These are phyloP conservation scores for Orbilia ellipsospora DNA, from an alignment of 2,329 filamentous ascomycete species.

Conservation along the genomic window DNA sequence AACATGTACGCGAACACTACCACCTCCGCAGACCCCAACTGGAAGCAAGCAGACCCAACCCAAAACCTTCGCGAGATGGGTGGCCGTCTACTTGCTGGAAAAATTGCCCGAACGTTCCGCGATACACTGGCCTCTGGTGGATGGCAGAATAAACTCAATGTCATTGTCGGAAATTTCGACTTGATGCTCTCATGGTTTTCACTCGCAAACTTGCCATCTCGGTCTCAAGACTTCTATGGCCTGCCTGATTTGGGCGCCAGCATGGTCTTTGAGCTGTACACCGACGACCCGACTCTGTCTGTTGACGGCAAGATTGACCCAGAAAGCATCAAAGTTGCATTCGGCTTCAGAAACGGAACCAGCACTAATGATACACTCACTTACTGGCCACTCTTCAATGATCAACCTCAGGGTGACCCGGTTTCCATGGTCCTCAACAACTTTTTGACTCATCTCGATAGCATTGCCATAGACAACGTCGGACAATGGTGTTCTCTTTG, in stretches of 20 bases:
- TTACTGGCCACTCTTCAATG: conserved; percentile 50
- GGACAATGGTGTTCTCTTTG: conserved; percentile 42
- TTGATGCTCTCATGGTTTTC: conserved; percentile 51
- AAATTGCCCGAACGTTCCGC: conserved; percentile 20
- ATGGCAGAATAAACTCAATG: conserved; percentile 35
- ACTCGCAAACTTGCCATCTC: conserved; percentile 41
- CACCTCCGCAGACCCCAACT: conserved; percentile 21
- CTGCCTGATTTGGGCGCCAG: conserved; percentile 50
- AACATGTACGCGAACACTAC: conserved; percentile 47
- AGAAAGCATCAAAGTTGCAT: conserved; percentile 35
- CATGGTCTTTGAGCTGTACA: conserved; percentile 52
- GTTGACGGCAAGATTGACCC: conserved; percentile 10
- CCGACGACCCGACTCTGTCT: conserved; percentile 30
- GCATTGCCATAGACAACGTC: conserved; percentile 7
- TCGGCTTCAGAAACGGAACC: conserved; percentile 49
- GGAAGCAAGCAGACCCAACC: conserved; percentile 5
- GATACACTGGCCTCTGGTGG: conserved; percentile 23
- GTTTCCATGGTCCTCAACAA: conserved; percentile 19
- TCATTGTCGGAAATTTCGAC: conserved; percentile 36
- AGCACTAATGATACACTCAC: conserved; percentile 46
- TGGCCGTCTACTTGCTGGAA: conserved; percentile 31
- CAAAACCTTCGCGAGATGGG: conserved; percentile 29
- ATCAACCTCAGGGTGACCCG: conserved; percentile 26
- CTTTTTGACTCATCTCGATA: conserved; percentile 37
- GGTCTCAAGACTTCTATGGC: conserved; percentile 40